Base-by-base conservation (phyloP, 2,329 filamentous ascomycete species). In the Pseudogymnoascus sp. region DNA sequence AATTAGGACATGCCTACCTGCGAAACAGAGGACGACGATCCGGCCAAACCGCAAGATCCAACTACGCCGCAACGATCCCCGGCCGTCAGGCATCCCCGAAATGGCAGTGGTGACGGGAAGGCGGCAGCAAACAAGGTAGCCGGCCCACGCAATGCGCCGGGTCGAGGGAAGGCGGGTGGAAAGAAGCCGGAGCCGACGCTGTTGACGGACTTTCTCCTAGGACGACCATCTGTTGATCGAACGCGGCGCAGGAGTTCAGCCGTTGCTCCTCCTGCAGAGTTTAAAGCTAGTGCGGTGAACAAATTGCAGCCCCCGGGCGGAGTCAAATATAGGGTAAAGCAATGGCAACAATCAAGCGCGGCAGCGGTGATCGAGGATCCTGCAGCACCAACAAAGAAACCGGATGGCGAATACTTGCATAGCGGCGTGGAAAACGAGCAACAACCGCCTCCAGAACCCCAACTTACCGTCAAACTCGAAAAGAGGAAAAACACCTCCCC, bases 321-420 rank as follows among this genome's bases (percentile, higher is more conserved):
- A n/a, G 89, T 96, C 59, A 84, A 84, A 66, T 88, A 90, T 68
- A 86, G 92, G 70, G 90, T 96, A 62, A 88, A 87, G 69, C 83
- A 87, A 75, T 96, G 92, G 92, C 91, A 96, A 75, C 88, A 88
- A 71, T 80, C 87, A 68, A 91, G 89, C 71, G 89, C 87, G 36
- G 82, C 83, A 5, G 87, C 86, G 26, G 82, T 88, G 3, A 76
- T 75, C 1, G 81, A 78, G 1, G 78, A 82, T 63, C 80, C 81
- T 1, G 77, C 83, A 34, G 80, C 5, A 79, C 81, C 5, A 21
- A 23, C 62, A 36, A 83, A 79, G 31, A 83, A 85, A 68, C 82
- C 86, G 2, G 83, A 83, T 31, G 85, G 51, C 16, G 39, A 31
- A 10, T 47, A 31, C 11, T 45, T 31, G 1, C 45, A 8, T 1